A percentile compares a stretch with the other conserved stretches of the same genome.
Conservation (phyloP, 2,329 filamentous ascomycete genomes). For the Scytalidium sp. region DNA sequence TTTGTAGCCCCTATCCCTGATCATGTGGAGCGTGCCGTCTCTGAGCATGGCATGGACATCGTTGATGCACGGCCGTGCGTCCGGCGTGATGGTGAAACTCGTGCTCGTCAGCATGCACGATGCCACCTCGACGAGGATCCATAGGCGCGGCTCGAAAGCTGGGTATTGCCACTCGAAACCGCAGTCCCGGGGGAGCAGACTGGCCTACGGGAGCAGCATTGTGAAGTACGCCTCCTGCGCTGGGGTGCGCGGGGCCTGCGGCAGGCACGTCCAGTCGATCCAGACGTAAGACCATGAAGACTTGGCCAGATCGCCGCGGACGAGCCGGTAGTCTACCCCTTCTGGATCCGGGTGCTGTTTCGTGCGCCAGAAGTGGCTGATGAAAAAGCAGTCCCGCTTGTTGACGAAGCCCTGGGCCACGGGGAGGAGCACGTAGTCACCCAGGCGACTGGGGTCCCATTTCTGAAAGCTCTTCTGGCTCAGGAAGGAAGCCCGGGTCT, state of each 20-base stretch:
- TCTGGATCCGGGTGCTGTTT: conserved; percentile 22
- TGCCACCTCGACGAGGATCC: no score
- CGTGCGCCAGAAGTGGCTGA: conserved; percentile 25
- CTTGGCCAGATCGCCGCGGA: conserved; percentile 15
- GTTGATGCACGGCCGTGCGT: no score
- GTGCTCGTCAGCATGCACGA: no score
- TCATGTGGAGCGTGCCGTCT: no score
- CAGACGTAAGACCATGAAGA: conserved; percentile 24
- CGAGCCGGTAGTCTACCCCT: conserved; percentile 16
- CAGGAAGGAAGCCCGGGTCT: no score
- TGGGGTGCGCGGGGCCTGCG: conserved; percentile 18
- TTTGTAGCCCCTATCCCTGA: no score
- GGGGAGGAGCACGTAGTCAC: conserved; percentile 23
- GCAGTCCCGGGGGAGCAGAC: conserved; percentile 22
- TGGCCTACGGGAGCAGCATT: conserved; percentile 17
- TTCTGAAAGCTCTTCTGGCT: no score
- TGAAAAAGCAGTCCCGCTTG: conserved; percentile 20
- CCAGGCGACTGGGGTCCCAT: no score
- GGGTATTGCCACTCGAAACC: conserved; percentile 24
- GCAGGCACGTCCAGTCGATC: conserved; percentile 25
- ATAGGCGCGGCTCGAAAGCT: conserved; percentile 21
- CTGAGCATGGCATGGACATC: no score
- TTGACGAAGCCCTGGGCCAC: conserved; percentile 15
- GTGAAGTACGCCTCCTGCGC: conserved; percentile 20
- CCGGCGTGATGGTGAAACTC: no score